These are phyloP conservation scores for Ceratocystis huliohia DNA, from an alignment of 2,329 filamentous ascomycete species.

Conservation along the genomic window DNA sequence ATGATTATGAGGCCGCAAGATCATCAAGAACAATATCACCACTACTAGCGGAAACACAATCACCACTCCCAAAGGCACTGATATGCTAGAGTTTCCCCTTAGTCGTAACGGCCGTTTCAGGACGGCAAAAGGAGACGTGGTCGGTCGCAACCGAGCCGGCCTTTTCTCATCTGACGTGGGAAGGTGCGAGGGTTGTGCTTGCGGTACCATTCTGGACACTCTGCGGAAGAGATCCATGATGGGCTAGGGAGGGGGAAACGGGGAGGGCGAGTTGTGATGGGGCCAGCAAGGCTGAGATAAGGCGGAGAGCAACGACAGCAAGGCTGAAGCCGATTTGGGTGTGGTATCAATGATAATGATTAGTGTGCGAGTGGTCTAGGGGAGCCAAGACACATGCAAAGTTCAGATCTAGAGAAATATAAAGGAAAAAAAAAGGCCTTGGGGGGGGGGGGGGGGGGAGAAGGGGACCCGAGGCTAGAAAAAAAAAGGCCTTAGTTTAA, in stretches of 20 bases:
- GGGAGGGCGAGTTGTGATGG: not conserved
- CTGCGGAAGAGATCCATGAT: constrained; percentile 48
- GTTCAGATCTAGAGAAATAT: not conserved
- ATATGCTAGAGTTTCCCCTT: constrained; percentile 82
- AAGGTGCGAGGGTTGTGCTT: constrained; percentile 32
- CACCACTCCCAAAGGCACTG: constrained; percentile 82
- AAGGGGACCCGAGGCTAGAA: not conserved
- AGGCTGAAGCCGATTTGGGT: not conserved
- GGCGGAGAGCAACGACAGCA: constrained; percentile 4
- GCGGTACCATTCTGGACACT: constrained; percentile 39
- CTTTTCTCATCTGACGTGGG: constrained; percentile 42
- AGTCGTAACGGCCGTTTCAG: constrained; percentile 77
- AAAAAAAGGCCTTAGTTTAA: not conserved
- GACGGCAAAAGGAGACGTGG: constrained; percentile 54
- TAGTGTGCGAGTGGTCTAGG: not conserved
- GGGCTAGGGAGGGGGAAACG: not conserved
- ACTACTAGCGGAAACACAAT: constrained; percentile 88
- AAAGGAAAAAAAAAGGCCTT: not conserved
- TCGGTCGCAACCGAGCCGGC: constrained; percentile 29
- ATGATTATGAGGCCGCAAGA: constrained; percentile 75
- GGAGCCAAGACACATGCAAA: not conserved
- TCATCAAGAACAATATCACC: constrained; percentile 77
- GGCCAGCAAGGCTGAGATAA: not conserved
- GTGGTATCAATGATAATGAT: not conserved
- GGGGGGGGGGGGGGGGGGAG: not conserved